A percentile compares a stretch with the other conserved stretches of the same genome.
These are phyloP conservation scores for Candida coleopterorum DNA, from an alignment of 805 yeast species.

Conservation along the genomic window DNA sequence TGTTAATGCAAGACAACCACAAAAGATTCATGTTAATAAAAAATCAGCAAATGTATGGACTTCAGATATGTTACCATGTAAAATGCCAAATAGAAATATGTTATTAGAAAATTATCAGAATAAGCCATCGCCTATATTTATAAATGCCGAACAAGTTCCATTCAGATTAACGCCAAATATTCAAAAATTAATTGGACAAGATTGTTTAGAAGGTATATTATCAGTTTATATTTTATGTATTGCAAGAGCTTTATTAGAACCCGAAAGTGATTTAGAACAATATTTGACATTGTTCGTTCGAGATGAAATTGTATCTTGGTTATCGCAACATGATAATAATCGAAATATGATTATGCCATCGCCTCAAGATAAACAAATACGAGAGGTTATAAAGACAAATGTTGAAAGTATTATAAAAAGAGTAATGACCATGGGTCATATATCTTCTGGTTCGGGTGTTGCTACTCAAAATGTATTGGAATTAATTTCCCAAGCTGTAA, in stretches of 20 bases:
- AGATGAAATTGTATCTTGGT: constrained; percentile 95
- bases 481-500: constrained; percentile 89
- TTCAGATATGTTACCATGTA: constrained; percentile 91
- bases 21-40: constrained; percentile 78
- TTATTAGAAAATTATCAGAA: constrained; percentile 45
- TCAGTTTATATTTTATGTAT: constrained; percentile 80
- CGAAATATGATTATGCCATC: not conserved
- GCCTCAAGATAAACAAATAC: constrained; percentile 76
- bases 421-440: constrained; percentile 64
- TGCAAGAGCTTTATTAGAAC: constrained; percentile 84
- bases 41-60: constrained; percentile 89
- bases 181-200: constrained; percentile 88
- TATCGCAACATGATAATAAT: constrained; percentile 63
- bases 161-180: constrained; percentile 95
- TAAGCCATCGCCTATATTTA: constrained; percentile 75
- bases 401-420: constrained; percentile 81
- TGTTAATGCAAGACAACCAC: constrained; percentile 89
- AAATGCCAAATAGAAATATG: constrained; percentile 55
- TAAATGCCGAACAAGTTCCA: constrained; percentile 90
- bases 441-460: constrained; percentile 59
- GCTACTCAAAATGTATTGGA: constrained; percentile 89
- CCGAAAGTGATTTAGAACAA: constrained; percentile 88
- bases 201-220: constrained; percentile 88
- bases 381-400: constrained; percentile 83
- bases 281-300: constrained; percentile 91